Evolutionary conservation across 768 basidiomycete genomes (phyloP).

Genomic region (Mycena chlorophos): DNA sequence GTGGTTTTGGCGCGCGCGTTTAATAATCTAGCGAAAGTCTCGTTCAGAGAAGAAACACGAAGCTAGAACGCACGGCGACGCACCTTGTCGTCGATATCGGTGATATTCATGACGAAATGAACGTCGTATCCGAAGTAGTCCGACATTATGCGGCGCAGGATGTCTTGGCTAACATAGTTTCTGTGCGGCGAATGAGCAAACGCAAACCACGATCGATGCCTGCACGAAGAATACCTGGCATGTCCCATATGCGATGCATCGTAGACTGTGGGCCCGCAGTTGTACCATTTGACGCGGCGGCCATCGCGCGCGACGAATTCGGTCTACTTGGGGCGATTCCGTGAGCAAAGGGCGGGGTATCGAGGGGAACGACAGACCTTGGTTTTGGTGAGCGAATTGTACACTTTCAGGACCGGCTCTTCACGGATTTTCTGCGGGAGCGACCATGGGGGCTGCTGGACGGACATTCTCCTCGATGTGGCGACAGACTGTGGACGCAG

Average conservation of each 20-base stretch:
- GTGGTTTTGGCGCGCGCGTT: conserved; percentile 81
- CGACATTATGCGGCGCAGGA: conserved; percentile 83
- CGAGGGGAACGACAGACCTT: conserved; percentile 59
- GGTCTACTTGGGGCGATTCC: conserved; percentile 45
- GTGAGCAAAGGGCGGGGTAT: conserved; percentile 19
- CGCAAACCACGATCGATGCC: conserved; percentile 1
- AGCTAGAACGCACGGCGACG: conserved; percentile 21
- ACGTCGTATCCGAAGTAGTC: conserved; percentile 98
- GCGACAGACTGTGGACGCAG: neutral
- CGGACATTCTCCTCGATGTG: conserved; percentile 44
- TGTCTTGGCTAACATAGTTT: conserved; percentile 96
- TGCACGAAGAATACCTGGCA: conserved; percentile 66
- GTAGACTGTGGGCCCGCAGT: conserved; percentile 98
- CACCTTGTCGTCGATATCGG: conserved; percentile 99
- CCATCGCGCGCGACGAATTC: conserved; percentile 73
- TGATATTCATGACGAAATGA: conserved; percentile 99
- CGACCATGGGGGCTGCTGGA: conserved; percentile 64
- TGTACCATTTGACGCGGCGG: conserved; percentile 93
- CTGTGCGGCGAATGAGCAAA: conserved; percentile 39
- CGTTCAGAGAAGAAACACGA: conserved; percentile 17
- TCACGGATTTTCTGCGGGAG: conserved; percentile 40
- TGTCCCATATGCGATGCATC: conserved; percentile 99
- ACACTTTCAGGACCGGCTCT: conserved; percentile 77
- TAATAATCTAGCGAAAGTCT: conserved; percentile 79
- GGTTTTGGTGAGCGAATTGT: conserved; percentile 88